phyloP scores from a whole-genome alignment of 495 filamentous ascomycete species.

The Penicillium bialowiezense region DNA sequence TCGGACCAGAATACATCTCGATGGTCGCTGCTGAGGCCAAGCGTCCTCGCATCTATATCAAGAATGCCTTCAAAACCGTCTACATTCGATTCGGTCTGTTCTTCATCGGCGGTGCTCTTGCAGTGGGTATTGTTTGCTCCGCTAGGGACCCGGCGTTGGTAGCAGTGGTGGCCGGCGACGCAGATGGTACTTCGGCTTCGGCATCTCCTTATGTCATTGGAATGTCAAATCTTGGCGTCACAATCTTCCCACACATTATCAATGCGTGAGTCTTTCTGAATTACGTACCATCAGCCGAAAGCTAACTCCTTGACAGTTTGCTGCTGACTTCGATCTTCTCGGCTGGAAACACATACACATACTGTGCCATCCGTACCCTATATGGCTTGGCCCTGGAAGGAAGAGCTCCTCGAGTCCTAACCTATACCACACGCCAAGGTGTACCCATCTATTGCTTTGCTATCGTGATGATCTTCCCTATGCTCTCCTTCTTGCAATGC shows the following conservation, averaged over 20 bases:
- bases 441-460: slow-evolving; percentile 50
- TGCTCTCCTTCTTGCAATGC: slow-evolving; percentile 37
- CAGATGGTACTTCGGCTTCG: slow-evolving; percentile 40
- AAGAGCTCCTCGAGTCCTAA: slow-evolving; percentile 62
- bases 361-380: slow-evolving; percentile 72
- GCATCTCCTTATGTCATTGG: slow-evolving; percentile 79
- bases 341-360: slow-evolving; percentile 81
- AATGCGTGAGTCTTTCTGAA: slow-evolving; percentile 20
- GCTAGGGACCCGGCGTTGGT: slow-evolving; percentile 50
- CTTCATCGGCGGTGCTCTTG: slow-evolving; percentile 70
- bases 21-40: slow-evolving; percentile 79
- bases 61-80: slow-evolving; percentile 70
- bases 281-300: not conserved
- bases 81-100: slow-evolving; percentile 72
- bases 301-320: slow-evolving; percentile 22
- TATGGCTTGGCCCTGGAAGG: slow-evolving; percentile 69
- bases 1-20: slow-evolving; percentile 73
- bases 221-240: slow-evolving; percentile 69
- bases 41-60: slow-evolving; percentile 56
- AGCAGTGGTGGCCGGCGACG: slow-evolving; percentile 33
- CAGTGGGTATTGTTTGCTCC: slow-evolving; percentile 65
- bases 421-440: slow-evolving; percentile 42
- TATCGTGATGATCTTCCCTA: slow-evolving; percentile 47
- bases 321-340: slow-evolving; percentile 74
- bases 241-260: slow-evolving; percentile 27